Evolutionary conservation across 1,284 basidiomycete species (phyloP).

Genomic region (Marasmius oreades): DNA sequence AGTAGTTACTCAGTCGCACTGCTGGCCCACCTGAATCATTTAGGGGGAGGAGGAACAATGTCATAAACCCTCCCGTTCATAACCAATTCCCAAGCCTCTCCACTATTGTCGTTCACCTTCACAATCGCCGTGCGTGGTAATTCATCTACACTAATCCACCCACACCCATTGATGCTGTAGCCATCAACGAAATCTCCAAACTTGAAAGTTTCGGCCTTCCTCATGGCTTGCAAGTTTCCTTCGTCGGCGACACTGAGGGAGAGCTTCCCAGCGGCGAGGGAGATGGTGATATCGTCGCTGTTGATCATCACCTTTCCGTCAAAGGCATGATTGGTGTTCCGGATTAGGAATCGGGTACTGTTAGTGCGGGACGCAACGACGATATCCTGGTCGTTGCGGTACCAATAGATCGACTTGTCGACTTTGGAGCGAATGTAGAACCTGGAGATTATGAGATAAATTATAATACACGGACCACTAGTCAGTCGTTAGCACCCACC

Average conservation of each 20-base stretch:
- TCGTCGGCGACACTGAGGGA: neutral
- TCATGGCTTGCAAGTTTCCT: neutral
- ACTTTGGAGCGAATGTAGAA: conserved; percentile 16
- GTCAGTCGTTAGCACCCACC: conserved; percentile 1
- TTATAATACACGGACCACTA: neutral
- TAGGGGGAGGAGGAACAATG: too few relatives aligned
- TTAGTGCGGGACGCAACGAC: neutral
- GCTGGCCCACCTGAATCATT: too few relatives aligned
- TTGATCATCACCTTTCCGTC: neutral
- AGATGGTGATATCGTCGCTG: neutral
- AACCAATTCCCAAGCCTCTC: neutral
- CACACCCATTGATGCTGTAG: neutral
- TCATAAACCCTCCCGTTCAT: neutral
- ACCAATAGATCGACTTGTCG: conserved; percentile 12
- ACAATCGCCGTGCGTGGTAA: neutral
- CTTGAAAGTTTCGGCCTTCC: neutral
- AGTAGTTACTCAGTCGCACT: too few relatives aligned
- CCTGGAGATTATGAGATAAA: neutral
- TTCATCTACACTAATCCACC: neutral
- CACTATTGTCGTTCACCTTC: neutral
- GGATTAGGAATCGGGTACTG: neutral
- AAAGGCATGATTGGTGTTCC: neutral
- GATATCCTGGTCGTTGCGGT: conserved; percentile 1
- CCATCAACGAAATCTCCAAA: neutral
- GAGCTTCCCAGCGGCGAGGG: neutral